Evolutionary conservation across 345 rosid genomes (phyloP).

Genomic region (Euphorbia pulcherrima): DNA sequence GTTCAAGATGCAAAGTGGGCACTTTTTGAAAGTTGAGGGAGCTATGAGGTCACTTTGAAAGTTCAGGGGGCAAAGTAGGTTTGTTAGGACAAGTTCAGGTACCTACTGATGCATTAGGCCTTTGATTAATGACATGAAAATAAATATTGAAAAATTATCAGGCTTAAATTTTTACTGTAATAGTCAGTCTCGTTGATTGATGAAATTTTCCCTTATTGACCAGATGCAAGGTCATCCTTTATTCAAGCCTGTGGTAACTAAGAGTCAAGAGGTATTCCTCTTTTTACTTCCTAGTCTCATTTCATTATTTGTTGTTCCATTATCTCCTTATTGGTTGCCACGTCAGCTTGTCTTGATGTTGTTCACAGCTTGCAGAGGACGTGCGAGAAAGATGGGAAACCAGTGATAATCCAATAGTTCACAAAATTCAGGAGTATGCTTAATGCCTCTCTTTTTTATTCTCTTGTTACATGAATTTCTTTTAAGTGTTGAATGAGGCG

Average conservation of each 20-base stretch:
- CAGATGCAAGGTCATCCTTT: slow-evolving; percentile 74
- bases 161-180: not conserved
- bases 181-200: slow-evolving; percentile 10
- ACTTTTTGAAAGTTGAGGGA: too few species aligned
- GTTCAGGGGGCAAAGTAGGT: too few species aligned
- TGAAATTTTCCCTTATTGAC: slow-evolving; percentile 4
- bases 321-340: not conserved
- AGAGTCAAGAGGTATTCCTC: slow-evolving; percentile 77
- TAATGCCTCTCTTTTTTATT: slow-evolving; percentile 1
- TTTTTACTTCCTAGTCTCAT: not conserved
- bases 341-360: slow-evolving; percentile 19
- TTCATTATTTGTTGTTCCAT: not conserved
- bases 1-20: too few species aligned
- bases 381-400: slow-evolving; percentile 95
- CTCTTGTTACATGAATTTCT: not conserved
- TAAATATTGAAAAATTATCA: not conserved
- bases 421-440: slow-evolving; percentile 92
- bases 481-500: slow-evolving; percentile 1
- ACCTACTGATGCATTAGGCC: too few species aligned
- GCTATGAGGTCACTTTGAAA: too few species aligned
- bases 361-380: slow-evolving; percentile 80
- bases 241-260: slow-evolving; percentile 78
- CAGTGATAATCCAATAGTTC: slow-evolving; percentile 85
- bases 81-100: too few species aligned
- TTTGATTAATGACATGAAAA: not conserved